Evolutionary conservation across 805 yeast species (phyloP), one percentile per base, ranked within the genome.

Genomic region (Yarrowia divulgata): DNA sequence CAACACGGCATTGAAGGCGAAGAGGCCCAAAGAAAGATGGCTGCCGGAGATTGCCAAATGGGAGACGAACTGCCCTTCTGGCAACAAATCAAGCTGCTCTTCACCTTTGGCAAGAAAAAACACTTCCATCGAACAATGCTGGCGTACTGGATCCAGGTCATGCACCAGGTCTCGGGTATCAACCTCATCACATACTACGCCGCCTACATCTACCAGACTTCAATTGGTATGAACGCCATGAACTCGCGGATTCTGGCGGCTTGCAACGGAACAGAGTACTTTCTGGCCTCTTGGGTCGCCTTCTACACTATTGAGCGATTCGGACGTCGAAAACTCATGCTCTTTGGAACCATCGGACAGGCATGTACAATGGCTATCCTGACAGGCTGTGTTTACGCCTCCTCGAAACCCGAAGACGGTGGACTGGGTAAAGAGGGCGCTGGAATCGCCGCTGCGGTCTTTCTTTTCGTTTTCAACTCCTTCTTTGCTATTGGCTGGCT

Each of bases 151-250:
- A 64, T 70, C 64, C 81, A 86, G 72, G 55, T 73, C 70, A 82
- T 91, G 75, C 98, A 94, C 79, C 98, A 93, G 79, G 86, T 91
- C 75, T 87, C 96, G 8, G 98, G 98, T 69, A 88, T 91, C 71
- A 93, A 93, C 80, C 91, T 92, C 75, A 89, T 92, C 70, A 91
- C 93, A 77, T 93, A 93, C 80, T 93, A 89, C 77, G 96, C 97
- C 54, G 92, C 93, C 23, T 85, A 88, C 72, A 90, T 93, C 78
- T 91, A 92, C 77, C 85, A 85, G 66, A 83, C 80, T 69, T 84
- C 92, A 0, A 55, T 73, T n/a, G 97, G 97, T 39, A 76, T 82
- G 71, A 37, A 32, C 40, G 50, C 54, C 18, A 43, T 57, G 46
- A 66, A 72, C 23, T 45, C 74, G 18, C 66, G 71, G 45, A 72